Base-by-base conservation (phyloP, 1,139 yeast genomes). In the Kurtzmaniella quercitrusa region DNA sequence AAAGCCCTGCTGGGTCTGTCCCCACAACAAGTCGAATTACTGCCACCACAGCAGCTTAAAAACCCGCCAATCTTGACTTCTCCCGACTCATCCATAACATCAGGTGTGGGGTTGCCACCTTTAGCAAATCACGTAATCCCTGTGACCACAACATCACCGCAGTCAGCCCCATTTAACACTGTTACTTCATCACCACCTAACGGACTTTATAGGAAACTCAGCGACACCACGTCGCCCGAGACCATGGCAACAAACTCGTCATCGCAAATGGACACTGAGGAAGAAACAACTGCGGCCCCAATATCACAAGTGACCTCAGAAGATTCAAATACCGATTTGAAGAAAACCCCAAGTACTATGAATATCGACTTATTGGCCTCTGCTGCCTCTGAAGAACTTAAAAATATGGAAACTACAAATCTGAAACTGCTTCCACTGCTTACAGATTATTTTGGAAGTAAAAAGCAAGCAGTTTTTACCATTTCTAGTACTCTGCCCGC, bases 321-420 rank as follows among this genome's bases (percentile, higher is more conserved):
- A 9, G 38, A 30, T 14, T 26, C 47, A 30, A 35, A 38, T 23
- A 18, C 39, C 3, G 38, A 39, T 19, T 41, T 47, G 44, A 28
- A 39, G 11, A 47, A 41, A 41, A 45, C 47, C 11, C 49, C 47
- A 14, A 50, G 51, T 18, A 71, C 75, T 42, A 73, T 79, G 61
- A 88, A 84, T 56, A 86, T 87, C 59, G 86, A 86, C 57, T 74
- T 85, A 2, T 65, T 87, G 47, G 95, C 94, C 3, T 78, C 84
- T 20, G 94, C 95, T 2, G 95, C 95, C 1, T 77, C 89, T 5
- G 86, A 85, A 56, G 93, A 86, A 58, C 70, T 87, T 44, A 84
- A 67, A 42, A 66, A 72, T 46, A 54, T 82, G 45, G 81, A 77
- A 52, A 54, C 63, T 17, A 42, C 56, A 30, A 62, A 59, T 42